Percentiles rank a stretch among this genome's conserved stretches.
Conservation (phyloP, 345 rosid genomes). For the Sonneratia caseolaris region DNA sequence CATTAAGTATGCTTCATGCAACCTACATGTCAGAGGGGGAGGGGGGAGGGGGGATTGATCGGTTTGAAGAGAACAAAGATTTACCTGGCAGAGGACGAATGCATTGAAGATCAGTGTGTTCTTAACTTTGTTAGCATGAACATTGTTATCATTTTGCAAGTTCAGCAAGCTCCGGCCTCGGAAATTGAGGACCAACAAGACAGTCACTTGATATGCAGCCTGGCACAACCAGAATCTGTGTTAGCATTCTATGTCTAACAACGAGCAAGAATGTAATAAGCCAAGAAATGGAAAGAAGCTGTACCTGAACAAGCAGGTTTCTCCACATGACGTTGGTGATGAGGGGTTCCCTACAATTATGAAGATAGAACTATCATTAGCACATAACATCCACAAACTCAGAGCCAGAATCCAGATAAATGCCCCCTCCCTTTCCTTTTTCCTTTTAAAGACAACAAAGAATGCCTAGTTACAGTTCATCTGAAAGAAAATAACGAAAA, state of each 20-base stretch:
- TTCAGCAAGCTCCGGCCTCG: constrained; percentile 48
- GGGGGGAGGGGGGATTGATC: too few relatives aligned
- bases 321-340: constrained; percentile 98
- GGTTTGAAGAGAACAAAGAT: constrained; percentile 4
- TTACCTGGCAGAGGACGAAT: constrained; percentile 89
- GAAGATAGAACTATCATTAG: not conserved
- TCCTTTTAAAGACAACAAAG: not conserved
- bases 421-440: too few relatives aligned
- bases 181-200: constrained; percentile 72
- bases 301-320: constrained; percentile 84
- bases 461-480: not conserved
- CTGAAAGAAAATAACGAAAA: too few relatives aligned
- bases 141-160: constrained; percentile 20
- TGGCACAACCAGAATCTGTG: constrained; percentile 16
- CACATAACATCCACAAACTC: not conserved
- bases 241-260: not conserved
- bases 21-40: not conserved
- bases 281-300: not conserved
- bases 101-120: constrained; percentile 87
- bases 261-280: not conserved
- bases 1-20: not conserved
- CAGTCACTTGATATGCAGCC: constrained; percentile 77
- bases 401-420: not conserved
- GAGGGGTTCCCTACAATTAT: constrained; percentile 74
- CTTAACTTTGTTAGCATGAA: constrained; percentile 49